These are phyloP conservation scores for Sugiyamaella neomexicana DNA, from an alignment of 1,139 yeast genomes.

Conservation along the genomic window DNA sequence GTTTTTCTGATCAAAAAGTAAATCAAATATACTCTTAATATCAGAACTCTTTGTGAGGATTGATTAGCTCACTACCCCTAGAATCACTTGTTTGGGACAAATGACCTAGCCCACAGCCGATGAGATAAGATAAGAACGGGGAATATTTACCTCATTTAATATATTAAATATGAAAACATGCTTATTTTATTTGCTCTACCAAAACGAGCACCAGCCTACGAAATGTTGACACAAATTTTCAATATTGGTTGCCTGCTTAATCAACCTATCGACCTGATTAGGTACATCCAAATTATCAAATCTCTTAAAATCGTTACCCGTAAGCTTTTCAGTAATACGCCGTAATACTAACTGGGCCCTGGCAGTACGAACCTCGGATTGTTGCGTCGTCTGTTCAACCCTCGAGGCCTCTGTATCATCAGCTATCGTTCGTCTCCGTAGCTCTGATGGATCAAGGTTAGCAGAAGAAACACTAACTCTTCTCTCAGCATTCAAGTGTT, in stretches of 20 bases:
- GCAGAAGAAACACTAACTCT: constrained; percentile 32
- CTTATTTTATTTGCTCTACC: constrained; percentile 50
- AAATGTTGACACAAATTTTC: constrained; percentile 96
- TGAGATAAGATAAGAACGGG: no score
- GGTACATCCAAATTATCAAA: constrained; percentile 73
- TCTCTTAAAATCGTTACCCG: constrained; percentile 89
- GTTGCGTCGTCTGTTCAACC: constrained; percentile 65
- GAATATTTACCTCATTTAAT: not conserved
- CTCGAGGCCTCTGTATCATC: constrained; percentile 72
- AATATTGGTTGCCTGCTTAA: constrained; percentile 94
- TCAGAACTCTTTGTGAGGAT: no score
- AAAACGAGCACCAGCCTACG: constrained; percentile 98
- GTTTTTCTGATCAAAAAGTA: no score
- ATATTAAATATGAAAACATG: not conserved
- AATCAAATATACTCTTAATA: no score
- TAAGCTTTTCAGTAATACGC: constrained; percentile 86
- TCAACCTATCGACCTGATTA: constrained; percentile 88
- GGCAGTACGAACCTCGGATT: constrained; percentile 79
- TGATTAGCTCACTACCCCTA: no score
- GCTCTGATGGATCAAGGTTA: constrained; percentile 65
- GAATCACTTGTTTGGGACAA: no score
- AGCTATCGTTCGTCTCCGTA: constrained; percentile 70
- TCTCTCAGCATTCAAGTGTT: constrained; percentile 5
- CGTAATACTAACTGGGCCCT: constrained; percentile 89
- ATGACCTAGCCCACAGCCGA: no score